A percentile compares a stretch with the other conserved stretches of the same genome.
Conservation (phyloP, 768 basidiomycete genomes). For the Cyathus striatus region DNA sequence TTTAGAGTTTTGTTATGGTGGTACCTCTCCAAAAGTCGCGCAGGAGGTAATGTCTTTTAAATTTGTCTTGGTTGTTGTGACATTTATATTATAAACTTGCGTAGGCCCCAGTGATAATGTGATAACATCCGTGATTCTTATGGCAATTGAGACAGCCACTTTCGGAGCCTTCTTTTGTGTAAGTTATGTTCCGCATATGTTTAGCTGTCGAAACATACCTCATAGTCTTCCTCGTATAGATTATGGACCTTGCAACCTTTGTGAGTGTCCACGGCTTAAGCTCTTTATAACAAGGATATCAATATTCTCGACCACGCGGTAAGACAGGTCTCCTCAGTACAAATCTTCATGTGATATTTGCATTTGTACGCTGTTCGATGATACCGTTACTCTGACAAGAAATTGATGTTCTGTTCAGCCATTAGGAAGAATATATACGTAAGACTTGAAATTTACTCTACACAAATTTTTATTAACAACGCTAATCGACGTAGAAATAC, state of each 20-base stretch:
- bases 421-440: slow-evolving; percentile 25
- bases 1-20: slow-evolving; percentile 16
- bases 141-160: slow-evolving; percentile 22
- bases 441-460: no score
- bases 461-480: no score
- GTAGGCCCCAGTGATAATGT: slow-evolving; percentile 23
- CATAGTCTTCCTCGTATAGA: no score
- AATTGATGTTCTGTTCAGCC: no score
- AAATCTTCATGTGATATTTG: slow-evolving; percentile 25
- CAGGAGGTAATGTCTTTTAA: slow-evolving; percentile 16
- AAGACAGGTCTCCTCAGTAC: slow-evolving; percentile 16
- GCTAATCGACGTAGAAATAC: no score
- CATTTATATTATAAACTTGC: no score
- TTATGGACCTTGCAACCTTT: slow-evolving; percentile 22
- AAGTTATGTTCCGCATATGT: slow-evolving; percentile 6
- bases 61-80: no score
- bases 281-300: neutral
- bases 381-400: no score
- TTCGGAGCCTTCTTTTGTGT: slow-evolving; percentile 25
- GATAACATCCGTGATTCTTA: slow-evolving; percentile 19
- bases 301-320: neutral
- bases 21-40: slow-evolving; percentile 17
- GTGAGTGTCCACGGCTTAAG: no score
- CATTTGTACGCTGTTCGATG: no score
- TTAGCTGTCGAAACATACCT: no score